Percentiles rank a stretch among this genome's conserved stretches.
Evolutionary conservation across 177 flowering plant species (phyloP).

Genomic region (Vitis hybrid): DNA sequence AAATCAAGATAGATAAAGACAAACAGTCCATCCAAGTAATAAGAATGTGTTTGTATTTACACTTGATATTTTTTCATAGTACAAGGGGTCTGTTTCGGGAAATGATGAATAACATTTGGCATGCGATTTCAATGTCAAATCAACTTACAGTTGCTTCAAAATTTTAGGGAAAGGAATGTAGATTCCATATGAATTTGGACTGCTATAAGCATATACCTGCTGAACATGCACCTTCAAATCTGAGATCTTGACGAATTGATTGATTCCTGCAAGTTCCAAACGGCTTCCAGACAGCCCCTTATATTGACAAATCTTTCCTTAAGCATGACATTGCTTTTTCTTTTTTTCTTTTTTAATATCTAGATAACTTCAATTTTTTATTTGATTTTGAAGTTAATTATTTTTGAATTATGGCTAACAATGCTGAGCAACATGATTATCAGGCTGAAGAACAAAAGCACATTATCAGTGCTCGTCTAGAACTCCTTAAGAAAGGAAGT

Average conservation of each 20-base stretch:
- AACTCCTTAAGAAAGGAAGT: conserved; percentile 35
- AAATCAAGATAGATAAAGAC: no score
- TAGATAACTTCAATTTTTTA: neutral
- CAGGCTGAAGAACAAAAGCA: conserved; percentile 55
- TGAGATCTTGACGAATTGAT: no score
- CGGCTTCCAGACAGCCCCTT: no score
- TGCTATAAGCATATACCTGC: neutral
- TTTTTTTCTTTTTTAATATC: no score
- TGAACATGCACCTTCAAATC: neutral
- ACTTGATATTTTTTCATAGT: no score
- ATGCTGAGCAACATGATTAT: neutral
- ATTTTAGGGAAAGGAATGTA: neutral
- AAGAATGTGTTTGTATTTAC: no score
- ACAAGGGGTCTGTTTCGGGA: no score
- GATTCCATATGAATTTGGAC: neutral
- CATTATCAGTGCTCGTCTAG: conserved; percentile 32
- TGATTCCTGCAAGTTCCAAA: neutral
- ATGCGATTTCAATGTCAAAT: neutral
- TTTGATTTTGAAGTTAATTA: neutral
- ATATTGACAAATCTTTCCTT: no score
- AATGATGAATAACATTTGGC: neutral
- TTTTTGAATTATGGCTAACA: no score
- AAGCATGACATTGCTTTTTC: no score
- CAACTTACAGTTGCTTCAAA: neutral
- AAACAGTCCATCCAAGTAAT: no score